Conservation (phyloP, 2,329 filamentous ascomycete species). For the Pyrenophora graminea region DNA sequence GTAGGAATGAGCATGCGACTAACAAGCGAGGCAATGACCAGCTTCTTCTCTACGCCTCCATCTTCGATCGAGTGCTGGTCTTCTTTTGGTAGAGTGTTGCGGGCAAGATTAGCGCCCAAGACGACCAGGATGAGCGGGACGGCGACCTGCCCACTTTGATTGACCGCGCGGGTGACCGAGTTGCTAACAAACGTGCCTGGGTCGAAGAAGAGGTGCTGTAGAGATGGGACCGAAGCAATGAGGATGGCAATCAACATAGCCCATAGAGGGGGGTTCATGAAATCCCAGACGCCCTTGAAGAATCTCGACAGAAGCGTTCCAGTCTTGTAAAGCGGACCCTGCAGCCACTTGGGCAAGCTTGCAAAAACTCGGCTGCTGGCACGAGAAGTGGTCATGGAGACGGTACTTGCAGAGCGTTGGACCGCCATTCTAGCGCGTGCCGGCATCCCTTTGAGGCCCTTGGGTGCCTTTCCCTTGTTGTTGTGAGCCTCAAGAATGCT, state of each 20-base stretch:
- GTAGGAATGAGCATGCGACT: slow-evolving; percentile 93
- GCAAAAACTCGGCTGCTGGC: slow-evolving; percentile 50
- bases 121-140: slow-evolving; percentile 96
- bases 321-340: slow-evolving; percentile 54
- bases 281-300: slow-evolving; percentile 75
- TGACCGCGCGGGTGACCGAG: slow-evolving; percentile 85
- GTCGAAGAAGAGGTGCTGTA: slow-evolving; percentile 86
- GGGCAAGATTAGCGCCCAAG: slow-evolving; percentile 88
- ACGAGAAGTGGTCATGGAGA: slow-evolving; percentile 35
- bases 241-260: slow-evolving; percentile 92
- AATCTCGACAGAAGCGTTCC: slow-evolving; percentile 56
- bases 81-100: slow-evolving; percentile 79
- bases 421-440: slow-evolving; percentile 33
- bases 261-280: slow-evolving; percentile 99
- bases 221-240: slow-evolving; percentile 80
- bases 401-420: slow-evolving; percentile 25
- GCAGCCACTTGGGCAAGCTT: slow-evolving; percentile 57
- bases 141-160: slow-evolving; percentile 84
- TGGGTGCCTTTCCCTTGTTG: slow-evolving; percentile 30
- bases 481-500: slow-evolving; percentile 40
- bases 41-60: slow-evolving; percentile 67
- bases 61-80: slow-evolving; percentile 72
- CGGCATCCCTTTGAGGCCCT: slow-evolving; percentile 41
- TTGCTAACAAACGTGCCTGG: slow-evolving; percentile 90
- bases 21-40: slow-evolving; percentile 83